phyloP scores from a whole-genome alignment of 331 rosid species.

The Malus hybrid region DNA sequence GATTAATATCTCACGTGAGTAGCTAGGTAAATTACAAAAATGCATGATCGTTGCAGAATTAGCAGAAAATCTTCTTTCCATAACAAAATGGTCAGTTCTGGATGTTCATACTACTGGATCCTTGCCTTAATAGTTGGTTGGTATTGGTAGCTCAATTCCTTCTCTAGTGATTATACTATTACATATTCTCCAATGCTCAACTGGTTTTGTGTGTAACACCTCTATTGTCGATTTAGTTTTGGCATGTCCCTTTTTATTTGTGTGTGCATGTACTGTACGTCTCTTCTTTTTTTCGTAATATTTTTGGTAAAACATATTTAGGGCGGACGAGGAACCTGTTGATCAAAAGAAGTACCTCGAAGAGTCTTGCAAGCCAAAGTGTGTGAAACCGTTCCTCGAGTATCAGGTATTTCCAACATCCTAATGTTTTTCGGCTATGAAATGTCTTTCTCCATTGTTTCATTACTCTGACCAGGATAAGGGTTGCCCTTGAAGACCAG shows the following conservation, averaged over 20 bases:
- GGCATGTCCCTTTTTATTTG: background rate
- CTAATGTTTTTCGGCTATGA: background rate
- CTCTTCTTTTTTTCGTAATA: background rate
- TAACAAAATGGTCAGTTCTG: background rate
- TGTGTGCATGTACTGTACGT: background rate
- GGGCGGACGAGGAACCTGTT: slow-evolving; percentile 97
- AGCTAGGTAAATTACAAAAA: background rate
- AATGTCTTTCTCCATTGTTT: background rate
- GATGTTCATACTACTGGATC: background rate
- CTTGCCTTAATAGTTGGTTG: background rate
- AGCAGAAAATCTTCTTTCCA: background rate
- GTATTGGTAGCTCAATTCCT: background rate
- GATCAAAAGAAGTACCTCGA: slow-evolving; percentile 73
- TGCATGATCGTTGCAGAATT: background rate
- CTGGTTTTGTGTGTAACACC: background rate
- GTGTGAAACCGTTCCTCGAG: slow-evolving; percentile 75
- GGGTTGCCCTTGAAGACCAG: background rate
- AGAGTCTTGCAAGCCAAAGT: slow-evolving; percentile 89
- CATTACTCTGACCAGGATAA: background rate
- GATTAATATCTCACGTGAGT: background rate
- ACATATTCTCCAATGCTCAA: background rate
- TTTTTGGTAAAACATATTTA: slow-evolving; percentile 12
- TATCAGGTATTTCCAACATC: slow-evolving; percentile 50
- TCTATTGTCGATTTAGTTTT: background rate
- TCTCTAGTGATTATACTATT: background rate